Evolutionary conservation across 306 rosid genomes (phyloP), one percentile per base, ranked within the genome.

Genomic region (Quercus ilex): DNA sequence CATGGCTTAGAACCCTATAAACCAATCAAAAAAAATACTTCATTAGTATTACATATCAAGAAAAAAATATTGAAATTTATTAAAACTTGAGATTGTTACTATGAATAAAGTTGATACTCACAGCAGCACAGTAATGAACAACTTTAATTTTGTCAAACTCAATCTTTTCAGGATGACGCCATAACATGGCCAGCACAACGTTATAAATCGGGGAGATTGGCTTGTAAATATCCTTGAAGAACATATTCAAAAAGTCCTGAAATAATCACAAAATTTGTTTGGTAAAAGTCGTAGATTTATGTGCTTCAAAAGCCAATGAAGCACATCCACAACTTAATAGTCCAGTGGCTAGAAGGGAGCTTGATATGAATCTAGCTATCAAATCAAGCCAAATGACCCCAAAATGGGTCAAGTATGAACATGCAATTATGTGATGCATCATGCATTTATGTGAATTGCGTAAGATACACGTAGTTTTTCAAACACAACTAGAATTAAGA

Each of bases 241-340:
- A 31, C n/a, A 67, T 67, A 46, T 67, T 67, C 71, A 67, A 33
- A 43, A 67, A 33, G 25, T 67, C 71, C 71, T 67, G 51, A 46
- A 49, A 49, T 11, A 49, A 49, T 49, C 17, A 49, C 17, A 12
- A 3, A 43, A 1, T 3, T 12, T 12, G 8, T 41, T 41, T 41
- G 46, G 12, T 41, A 41, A 38, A 38, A 8, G 46, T 8, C 0
- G 3, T 41, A 8, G 46, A 41, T 41, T 41, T 41, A 41, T 8
- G 46, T 41, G 46, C 11, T 0, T 41, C 46, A 41, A 41, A 41
- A 8, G 46, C 46, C 12, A 41, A 41, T 41, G 46, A 41, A 38
- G 46, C 46, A 38, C 11, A 38, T 38, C 11, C 46, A 38, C 46
- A 38, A 7, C 46, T 38, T 38, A 38, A 38, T 38, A 38, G 46